Evolutionary conservation across 108 stramenopile species (phyloP).

Genomic region (Chaetoceros tenuissimus): DNA sequence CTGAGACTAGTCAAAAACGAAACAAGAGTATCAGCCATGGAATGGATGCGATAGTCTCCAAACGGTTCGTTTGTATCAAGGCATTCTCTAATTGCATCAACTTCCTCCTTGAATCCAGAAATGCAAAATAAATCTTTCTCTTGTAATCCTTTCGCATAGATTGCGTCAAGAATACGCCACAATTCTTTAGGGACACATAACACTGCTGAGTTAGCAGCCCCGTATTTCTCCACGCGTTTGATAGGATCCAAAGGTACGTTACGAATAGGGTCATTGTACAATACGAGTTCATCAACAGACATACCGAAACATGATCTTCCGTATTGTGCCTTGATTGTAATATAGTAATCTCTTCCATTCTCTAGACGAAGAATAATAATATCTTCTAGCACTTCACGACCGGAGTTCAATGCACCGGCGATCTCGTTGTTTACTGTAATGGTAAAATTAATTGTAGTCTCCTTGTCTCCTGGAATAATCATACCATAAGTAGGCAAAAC

Average conservation of each 20-base stretch:
- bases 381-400: slow-evolving; percentile 83
- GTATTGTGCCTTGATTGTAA: slow-evolving; percentile 74
- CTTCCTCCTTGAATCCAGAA: slow-evolving; percentile 68
- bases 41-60: slow-evolving; percentile 54
- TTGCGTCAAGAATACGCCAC: slow-evolving; percentile 93
- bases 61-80: slow-evolving; percentile 80
- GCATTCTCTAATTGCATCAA: slow-evolving; percentile 76
- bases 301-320: slow-evolving; percentile 91
- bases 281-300: slow-evolving; percentile 81
- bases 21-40: slow-evolving; percentile 72
- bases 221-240: slow-evolving; percentile 58
- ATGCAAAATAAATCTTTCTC: slow-evolving; percentile 79
- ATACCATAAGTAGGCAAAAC: slow-evolving; percentile 86
- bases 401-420: slow-evolving; percentile 69
- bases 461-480: slow-evolving; percentile 82
- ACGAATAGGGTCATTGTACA: slow-evolving; percentile 84
- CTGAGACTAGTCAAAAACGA: slow-evolving; percentile 72
- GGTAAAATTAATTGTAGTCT: slow-evolving; percentile 61
- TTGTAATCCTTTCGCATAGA: slow-evolving; percentile 73
- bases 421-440: slow-evolving; percentile 73
- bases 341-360: slow-evolving; percentile 89
- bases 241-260: slow-evolving; percentile 76
- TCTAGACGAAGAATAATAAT: slow-evolving; percentile 90
- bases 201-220: slow-evolving; percentile 34
- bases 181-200: slow-evolving; percentile 94